Evolutionary conservation across 2,329 filamentous ascomycete species (phyloP).

Genomic region (Aspergillus caelatus): DNA sequence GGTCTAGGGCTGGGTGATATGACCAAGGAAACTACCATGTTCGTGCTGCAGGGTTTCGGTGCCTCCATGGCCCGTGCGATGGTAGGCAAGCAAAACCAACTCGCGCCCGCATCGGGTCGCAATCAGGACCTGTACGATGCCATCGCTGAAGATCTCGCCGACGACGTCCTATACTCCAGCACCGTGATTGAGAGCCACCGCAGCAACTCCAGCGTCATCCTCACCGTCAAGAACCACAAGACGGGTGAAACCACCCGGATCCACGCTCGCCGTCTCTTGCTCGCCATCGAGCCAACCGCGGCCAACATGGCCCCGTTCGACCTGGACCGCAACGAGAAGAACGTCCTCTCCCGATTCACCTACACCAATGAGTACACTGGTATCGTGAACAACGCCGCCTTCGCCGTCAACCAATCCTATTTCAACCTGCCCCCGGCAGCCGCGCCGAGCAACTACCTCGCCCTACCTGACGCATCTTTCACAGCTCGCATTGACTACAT

Average conservation of each 20-base stretch:
- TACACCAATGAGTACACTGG: conserved; percentile 38
- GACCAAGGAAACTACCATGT: conserved; percentile 18
- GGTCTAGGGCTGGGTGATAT: conserved; percentile 20
- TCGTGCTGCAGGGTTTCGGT: conserved; percentile 18
- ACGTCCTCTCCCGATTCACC: conserved; percentile 40
- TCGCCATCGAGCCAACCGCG: conserved; percentile 42
- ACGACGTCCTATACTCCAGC: conserved; percentile 44
- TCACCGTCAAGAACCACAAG: conserved; percentile 32
- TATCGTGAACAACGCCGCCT: conserved; percentile 37
- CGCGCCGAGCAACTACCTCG: conserved; percentile 22
- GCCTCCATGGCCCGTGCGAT: conserved; percentile 31
- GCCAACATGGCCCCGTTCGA: conserved; percentile 39
- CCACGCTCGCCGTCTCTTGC: conserved; percentile 40
- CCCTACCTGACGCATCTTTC: conserved; percentile 22
- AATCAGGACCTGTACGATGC: conserved; percentile 47
- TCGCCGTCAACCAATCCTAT: conserved; percentile 25
- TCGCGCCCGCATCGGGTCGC: conserved; percentile 36
- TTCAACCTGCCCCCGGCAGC: conserved; percentile 52
- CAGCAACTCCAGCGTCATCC: conserved; percentile 32
- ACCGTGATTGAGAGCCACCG: conserved; percentile 30
- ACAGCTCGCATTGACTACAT: conserved; percentile 24
- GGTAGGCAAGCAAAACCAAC: conserved; percentile 31
- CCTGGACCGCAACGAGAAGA: conserved; percentile 34
- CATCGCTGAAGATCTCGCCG: conserved; percentile 39
- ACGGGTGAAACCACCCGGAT: conserved; percentile 31